Base-by-base conservation (phyloP, 352 stramenopile species). In the Phytophthora agathidicida region DNA sequence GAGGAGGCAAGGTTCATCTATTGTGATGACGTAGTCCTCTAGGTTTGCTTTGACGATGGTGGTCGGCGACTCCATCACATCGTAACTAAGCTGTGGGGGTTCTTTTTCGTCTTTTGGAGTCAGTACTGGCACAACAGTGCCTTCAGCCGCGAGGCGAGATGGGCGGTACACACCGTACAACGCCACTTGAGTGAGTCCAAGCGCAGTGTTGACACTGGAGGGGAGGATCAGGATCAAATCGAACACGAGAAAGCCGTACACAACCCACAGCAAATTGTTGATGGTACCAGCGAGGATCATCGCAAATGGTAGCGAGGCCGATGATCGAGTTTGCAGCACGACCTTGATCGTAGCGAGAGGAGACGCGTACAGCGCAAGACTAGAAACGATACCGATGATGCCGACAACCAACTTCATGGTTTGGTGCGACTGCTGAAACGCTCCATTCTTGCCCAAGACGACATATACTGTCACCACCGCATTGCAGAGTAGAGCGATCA, bases 241-340 rank as follows among this genome's bases (percentile, higher is more conserved):
- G 41, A 68, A 33, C 24, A 87, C 60, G 26, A 90, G 58, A 24
- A 64, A 39, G 24, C 75, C 77, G 68, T 91, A 93, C 45, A 86
- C 59, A 36, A 89, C 64, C 83, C 83, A 93, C n/a, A 91, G 59
- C 14, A 69, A 47, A 59, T 91, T 93, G 78, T 91, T 93, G 46
- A 79, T 50, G n/a, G 75, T 41, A 1, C 79, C 83, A 11, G 80
- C 70, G 32, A 83, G 23, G 33, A 85, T 76, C 80, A 93, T 89
- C 1, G 67, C 58, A 41, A 91, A 76, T 20, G 73, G 77, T 39
- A 93, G 75, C 17, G 76, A 91, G 23, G 38, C 70, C 7, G 75
- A 83, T 9, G 78, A 88, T 31, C 74, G 73, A 23, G 71, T 80
- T 31, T 68, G 60, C 42, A 90, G 19, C 14, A 89, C 81, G 7